Evolutionary conservation across 148 eudicot genomes (phyloP).

Genomic region (Simmondsia chinensis): DNA sequence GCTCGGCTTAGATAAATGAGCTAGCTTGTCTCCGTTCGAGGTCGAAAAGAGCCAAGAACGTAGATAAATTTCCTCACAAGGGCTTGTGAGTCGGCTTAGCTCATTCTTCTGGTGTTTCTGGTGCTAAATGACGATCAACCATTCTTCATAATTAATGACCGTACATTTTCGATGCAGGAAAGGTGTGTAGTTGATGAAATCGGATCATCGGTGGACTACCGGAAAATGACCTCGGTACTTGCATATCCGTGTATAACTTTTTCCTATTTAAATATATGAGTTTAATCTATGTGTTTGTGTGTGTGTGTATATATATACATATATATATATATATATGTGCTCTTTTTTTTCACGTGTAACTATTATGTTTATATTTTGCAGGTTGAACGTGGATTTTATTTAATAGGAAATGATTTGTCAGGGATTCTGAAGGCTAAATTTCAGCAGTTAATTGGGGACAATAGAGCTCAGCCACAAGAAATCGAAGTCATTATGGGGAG

Average conservation of each 20-base stretch:
- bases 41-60: no score
- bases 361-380: constrained; percentile 15
- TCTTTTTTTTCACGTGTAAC: background rate
- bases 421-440: constrained; percentile 52
- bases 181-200: constrained; percentile 71
- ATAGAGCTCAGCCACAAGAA: constrained; percentile 40
- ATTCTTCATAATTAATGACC: no score
- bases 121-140: no score
- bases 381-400: constrained; percentile 79
- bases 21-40: no score
- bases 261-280: background rate
- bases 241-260: background rate
- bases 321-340: no score
- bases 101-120: no score
- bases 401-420: constrained; percentile 44
- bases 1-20: no score
- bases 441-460: constrained; percentile 46
- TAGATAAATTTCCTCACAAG: no score
- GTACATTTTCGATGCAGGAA: constrained; percentile 40
- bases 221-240: constrained; percentile 75
- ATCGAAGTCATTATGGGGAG: constrained; percentile 98
- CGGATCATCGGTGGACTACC: constrained; percentile 80
- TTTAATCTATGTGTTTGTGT: background rate
- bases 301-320: no score
- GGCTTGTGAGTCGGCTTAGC: no score